These are phyloP conservation scores for Paramecium sonneborni DNA, from an alignment of 73 alveolate genomes.

Conservation along the genomic window DNA sequence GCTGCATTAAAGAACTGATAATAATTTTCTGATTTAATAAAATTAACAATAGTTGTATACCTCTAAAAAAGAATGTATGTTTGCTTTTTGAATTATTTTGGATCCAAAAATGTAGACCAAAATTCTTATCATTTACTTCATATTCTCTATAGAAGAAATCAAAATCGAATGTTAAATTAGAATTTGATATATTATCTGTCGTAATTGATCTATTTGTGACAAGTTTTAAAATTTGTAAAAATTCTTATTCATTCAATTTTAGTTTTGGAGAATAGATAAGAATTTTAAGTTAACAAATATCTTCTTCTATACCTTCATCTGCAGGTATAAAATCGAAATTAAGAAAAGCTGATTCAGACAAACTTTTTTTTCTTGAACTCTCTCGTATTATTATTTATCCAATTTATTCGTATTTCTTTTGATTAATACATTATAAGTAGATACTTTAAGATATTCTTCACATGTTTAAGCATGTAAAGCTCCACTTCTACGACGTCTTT, in stretches of 20 bases:
- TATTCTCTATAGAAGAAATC: slow-evolving; percentile 47
- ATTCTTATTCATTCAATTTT: slow-evolving; percentile 23
- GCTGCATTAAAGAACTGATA: neutral
- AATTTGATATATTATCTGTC: neutral
- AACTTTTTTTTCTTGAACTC: slow-evolving; percentile 11
- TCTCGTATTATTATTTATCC: neutral
- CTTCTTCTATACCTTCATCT: neutral
- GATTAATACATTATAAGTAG: neutral
- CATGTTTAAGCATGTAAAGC: slow-evolving; percentile 49
- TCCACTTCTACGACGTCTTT: slow-evolving; percentile 33
- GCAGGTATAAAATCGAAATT: slow-evolving; percentile 19
- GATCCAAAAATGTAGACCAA: slow-evolving; percentile 36
- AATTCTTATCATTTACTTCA: neutral
- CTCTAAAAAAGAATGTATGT: neutral
- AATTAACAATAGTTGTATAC: neutral
- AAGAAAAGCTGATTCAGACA: neutral
- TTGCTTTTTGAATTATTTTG: neutral
- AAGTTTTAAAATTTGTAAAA: neutral
- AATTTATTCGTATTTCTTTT: slow-evolving; percentile 21
- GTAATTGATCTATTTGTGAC: neutral
- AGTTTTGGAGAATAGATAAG: slow-evolving; percentile 16
- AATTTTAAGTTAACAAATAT: neutral
- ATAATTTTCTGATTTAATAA: neutral
- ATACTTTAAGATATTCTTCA: slow-evolving; percentile 48
- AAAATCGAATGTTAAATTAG: neutral